Conservation (phyloP, 768 basidiomycete species). For the Tephrocybe sp. region DNA sequence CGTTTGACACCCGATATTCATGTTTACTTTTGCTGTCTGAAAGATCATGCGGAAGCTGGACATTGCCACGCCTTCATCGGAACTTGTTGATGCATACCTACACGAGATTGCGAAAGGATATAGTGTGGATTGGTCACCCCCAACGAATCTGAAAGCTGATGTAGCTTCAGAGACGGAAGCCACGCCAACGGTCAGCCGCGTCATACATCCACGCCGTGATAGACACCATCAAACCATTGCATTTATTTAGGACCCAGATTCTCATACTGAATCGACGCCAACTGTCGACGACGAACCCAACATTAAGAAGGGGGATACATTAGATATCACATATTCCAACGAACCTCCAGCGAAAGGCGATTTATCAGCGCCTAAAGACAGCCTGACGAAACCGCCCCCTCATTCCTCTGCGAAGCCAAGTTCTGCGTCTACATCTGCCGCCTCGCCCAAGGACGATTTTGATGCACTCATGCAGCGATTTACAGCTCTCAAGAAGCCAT, state of each 20-base stretch:
- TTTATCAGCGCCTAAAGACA: constrained; percentile 20
- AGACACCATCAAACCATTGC: background rate
- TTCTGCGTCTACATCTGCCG: constrained; percentile 25
- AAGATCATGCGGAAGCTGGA: constrained; percentile 78
- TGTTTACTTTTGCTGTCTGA: constrained; percentile 8
- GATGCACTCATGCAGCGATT: constrained; percentile 78
- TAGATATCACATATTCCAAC: constrained; percentile 44
- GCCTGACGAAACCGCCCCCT: constrained; percentile 19
- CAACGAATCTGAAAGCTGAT: constrained; percentile 24
- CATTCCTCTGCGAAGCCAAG: constrained; percentile 21
- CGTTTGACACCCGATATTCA: background rate
- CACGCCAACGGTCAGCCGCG: constrained; percentile 38
- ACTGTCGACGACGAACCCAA: constrained; percentile 18
- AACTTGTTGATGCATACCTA: constrained; percentile 87
- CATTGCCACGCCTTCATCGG: constrained; percentile 64
- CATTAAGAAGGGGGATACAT: constrained; percentile 28
- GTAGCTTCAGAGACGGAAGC: constrained; percentile 21
- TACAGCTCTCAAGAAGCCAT: constrained; percentile 84
- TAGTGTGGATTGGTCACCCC: constrained; percentile 64
- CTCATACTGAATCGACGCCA: constrained; percentile 14
- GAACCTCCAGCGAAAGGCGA: constrained; percentile 51
- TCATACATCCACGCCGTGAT: background rate
- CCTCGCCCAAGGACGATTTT: constrained; percentile 63
- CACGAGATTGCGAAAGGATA: constrained; percentile 90
- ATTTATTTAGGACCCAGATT: constrained; percentile 17